Base-by-base conservation (phyloP, 176 grass and related monocot genomes). In the Carex kokanica region DNA sequence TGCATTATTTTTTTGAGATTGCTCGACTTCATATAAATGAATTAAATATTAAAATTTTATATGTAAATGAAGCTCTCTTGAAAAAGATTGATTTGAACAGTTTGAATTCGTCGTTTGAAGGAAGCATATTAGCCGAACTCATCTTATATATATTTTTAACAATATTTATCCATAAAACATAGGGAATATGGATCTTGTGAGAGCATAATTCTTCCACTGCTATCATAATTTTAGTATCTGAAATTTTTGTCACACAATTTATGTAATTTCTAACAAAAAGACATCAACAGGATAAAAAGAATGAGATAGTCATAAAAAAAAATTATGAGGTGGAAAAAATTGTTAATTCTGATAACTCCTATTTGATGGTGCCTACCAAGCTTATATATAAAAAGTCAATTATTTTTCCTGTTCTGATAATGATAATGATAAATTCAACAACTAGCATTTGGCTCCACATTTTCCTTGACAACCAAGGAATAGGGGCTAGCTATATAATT, bases 361-460 rank as follows among this genome's bases (percentile, higher is more conserved):
- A 51, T 51, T 74, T 51, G 41, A 74, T 74, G 43, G 43, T 52
- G 10, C 70, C 70, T 52, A 74, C 41, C 4, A 74, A 3, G 40
- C 41, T 51, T n/a, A n/a, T n/a, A n/a, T 15, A 74, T 51, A 25
- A 14, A 51, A 10, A n/a, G n/a, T n/a, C n/a, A n/a, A n/a, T 38
- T 38, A 38, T 1, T 74, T 74, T 51, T 27, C 3, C 0, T 5
- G 56, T 59, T 59, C 5, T 17, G 55, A 57, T 51, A 51, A 51
- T 74, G 43, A 74, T 51, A 74, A 51, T 51, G 41, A 74, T 74
- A 25, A 5, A 25, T 12, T 5, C 20, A 74, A 27, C 70, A 52
- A 15, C 43, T 52, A 52, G 70, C 70, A 27, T 74, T 74, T 25
- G 70, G 70, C 70, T 74, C 20, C 70, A 52, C 70, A 73, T 49